Percentiles rank a stretch among this genome's conserved stretches.
Evolutionary conservation across 2,329 filamentous ascomycete species (phyloP).

Genomic region (Tolypocladium ophioglossoides): DNA sequence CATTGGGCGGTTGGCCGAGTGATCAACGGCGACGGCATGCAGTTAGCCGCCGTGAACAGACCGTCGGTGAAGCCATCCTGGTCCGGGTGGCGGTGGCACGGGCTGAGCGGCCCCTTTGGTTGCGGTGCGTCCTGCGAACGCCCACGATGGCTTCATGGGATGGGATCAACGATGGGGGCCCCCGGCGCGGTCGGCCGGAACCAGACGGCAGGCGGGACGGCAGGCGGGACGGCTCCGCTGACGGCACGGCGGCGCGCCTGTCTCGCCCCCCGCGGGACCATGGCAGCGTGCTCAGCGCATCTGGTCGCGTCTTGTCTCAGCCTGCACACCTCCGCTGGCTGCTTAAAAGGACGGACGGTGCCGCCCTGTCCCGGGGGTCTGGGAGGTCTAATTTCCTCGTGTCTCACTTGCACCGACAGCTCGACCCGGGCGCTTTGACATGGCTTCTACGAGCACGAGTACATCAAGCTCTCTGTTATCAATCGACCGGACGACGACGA

Average conservation of each 20-base stretch:
- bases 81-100: slow-evolving; percentile 3
- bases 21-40: slow-evolving; percentile 8
- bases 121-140: neutral
- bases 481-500: slow-evolving; percentile 1
- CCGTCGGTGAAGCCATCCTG: slow-evolving; percentile 10
- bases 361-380: neutral
- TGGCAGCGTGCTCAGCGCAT: neutral
- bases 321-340: neutral
- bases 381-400: slow-evolving; percentile 3
- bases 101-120: neutral
- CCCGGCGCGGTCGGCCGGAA: neutral
- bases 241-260: neutral
- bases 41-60: slow-evolving; percentile 10
- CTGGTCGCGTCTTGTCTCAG: neutral
- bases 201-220: neutral
- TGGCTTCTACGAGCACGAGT: neutral
- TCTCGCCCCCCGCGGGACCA: neutral
- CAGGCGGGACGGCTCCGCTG: neutral
- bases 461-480: too few relatives aligned
- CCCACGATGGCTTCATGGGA: neutral
- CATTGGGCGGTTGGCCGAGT: slow-evolving; percentile 8
- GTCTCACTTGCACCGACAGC: neutral
- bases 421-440: neutral
- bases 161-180: neutral
- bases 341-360: neutral